Evolutionary conservation across 2,329 filamentous ascomycete genomes (phyloP), one percentile per base, ranked within the genome.

Genomic region (Tolypocladium nubicola): DNA sequence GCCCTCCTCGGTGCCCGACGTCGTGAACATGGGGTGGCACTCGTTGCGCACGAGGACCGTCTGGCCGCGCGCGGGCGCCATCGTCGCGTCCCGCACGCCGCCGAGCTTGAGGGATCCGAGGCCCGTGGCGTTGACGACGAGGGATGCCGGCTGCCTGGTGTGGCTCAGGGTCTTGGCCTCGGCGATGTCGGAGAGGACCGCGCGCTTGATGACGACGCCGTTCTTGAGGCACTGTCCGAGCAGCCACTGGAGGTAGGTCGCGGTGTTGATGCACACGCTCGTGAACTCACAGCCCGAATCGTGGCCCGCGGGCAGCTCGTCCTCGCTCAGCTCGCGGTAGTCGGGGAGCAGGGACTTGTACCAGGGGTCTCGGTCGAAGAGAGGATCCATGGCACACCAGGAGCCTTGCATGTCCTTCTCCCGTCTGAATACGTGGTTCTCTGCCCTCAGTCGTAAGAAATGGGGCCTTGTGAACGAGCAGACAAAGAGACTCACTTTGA

Each of bases 231-330:
- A 95, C 73, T 94, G 86, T 0, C 89, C 88, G 0, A 89, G 76
- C 0, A 97, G 84, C 84, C 89, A 97, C 4, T 89, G 84, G 2
- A 97, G 83, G 73, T 97, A 97, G 58, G 97, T 74, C 47, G 88
- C 84, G 0, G 89, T 89, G 74, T 97, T 97, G 70, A 97, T 93
- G 73, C 92, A 97, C 45, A 96, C 86, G 1, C 89, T 93, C 9
- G 83, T 90, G 71, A 94, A 96, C 57, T 80, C 77, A 54, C 83
- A 88, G 30, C 85, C 91, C 13, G 86, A 87, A 59, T 90, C 86
- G 56, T 86, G 81, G 21, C 82, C 88, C 0, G 75, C 64, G 0
- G 83, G 81, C 1, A 96, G 74, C 63, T 87, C 78, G 11, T 75
- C 71, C 39, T 78, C 70, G 5, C 79, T 67, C 4, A 93, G 71